These are phyloP conservation scores for Starmerella bacillaris DNA, from an alignment of 805 yeast species.

Conservation along the genomic window DNA sequence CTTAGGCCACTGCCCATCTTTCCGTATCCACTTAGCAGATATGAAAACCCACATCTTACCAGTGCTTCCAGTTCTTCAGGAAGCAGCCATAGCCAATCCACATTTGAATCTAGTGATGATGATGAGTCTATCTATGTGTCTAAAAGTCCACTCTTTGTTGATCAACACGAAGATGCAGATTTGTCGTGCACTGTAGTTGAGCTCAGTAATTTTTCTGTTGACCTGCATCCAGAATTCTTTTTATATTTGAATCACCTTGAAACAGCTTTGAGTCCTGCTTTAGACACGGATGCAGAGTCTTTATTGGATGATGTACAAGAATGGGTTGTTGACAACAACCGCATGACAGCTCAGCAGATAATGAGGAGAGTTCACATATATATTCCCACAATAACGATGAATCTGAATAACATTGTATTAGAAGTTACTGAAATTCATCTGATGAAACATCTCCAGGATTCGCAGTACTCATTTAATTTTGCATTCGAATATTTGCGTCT, in stretches of 20 bases:
- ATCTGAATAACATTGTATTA: constrained; percentile 18
- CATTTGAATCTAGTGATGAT: background rate
- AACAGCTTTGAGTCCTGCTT: background rate
- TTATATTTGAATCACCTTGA: background rate
- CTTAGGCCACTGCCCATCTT: constrained; percentile 7
- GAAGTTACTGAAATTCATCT: constrained; percentile 10
- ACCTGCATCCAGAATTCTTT: background rate
- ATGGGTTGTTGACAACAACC: background rate
- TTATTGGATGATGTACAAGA: background rate
- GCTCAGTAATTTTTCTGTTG: background rate
- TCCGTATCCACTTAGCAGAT: constrained; percentile 5
- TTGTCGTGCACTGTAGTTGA: background rate
- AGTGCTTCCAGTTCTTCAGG: background rate
- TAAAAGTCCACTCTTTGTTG: too few relatives aligned
- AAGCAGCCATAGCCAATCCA: background rate
- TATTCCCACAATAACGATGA: constrained; percentile 27
- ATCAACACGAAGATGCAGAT: constrained; percentile 4
- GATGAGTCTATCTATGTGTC: too few relatives aligned
- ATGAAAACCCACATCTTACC: too few relatives aligned
- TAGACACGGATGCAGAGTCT: background rate
- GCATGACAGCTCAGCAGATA: background rate
- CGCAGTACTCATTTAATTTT: background rate
- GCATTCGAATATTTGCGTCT: background rate
- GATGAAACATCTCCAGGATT: constrained; percentile 1
- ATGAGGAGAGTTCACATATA: background rate